Conservation (phyloP, 805 yeast genomes). For the Candida ovalis region DNA sequence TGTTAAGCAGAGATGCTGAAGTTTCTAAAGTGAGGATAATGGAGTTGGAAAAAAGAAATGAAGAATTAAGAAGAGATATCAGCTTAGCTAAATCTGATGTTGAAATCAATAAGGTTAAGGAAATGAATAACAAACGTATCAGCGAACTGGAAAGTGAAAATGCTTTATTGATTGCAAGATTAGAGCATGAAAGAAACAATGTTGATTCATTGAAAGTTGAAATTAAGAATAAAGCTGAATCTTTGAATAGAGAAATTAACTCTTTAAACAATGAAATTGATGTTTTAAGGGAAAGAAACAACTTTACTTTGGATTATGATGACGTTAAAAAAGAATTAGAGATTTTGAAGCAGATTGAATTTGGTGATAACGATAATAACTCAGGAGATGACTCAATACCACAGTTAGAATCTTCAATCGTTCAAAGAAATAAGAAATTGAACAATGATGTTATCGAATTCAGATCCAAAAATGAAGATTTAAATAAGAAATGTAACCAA, state of each 20-base stretch:
- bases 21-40: conserved; percentile 60
- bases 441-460: conserved; percentile 64
- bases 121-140: conserved; percentile 42
- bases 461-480: conserved; percentile 54
- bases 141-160: conserved; percentile 67
- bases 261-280: conserved; percentile 49
- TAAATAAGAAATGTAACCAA: conserved; percentile 36
- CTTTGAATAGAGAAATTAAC: conserved; percentile 41
- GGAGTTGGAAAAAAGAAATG: conserved; percentile 75
- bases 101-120: conserved; percentile 40
- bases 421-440: conserved; percentile 68
- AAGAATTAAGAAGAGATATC: conserved; percentile 64
- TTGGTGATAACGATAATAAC: conserved; percentile 45
- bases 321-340: conserved; percentile 74
- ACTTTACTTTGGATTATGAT: conserved; percentile 65
- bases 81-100: conserved; percentile 47
- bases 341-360: conserved; percentile 69
- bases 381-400: conserved; percentile 34
- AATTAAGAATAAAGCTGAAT: conserved; percentile 31
- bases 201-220: conserved; percentile 22
- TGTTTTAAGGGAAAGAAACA: conserved; percentile 45
- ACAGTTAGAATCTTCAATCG: conserved; percentile 36
- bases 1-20: conserved; percentile 73
- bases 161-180: conserved; percentile 52
- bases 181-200: conserved; percentile 46